Percentiles rank a stretch among this genome's conserved stretches.
phyloP scores from a whole-genome alignment of 148 eudicot species.

The Amaranthus cruentus region DNA sequence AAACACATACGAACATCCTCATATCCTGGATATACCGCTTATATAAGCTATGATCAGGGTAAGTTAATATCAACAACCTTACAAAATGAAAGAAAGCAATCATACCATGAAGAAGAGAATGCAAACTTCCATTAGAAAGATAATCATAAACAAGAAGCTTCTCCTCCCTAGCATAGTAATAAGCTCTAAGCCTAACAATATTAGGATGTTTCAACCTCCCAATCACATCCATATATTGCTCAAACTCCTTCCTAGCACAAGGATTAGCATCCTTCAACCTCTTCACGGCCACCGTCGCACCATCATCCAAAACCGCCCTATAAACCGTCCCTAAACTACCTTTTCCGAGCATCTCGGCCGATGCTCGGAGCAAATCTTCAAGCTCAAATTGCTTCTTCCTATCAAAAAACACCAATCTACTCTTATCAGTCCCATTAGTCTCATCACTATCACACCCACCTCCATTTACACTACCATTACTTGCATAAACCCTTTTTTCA shows the following conservation, averaged over 20 bases:
- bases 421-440: constrained; percentile 49
- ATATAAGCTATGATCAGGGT: too few species aligned
- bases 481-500: constrained; percentile 53
- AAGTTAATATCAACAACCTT: not conserved
- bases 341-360: constrained; percentile 97
- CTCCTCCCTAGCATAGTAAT: constrained; percentile 82
- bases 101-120: constrained; percentile 88
- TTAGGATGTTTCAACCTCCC: constrained; percentile 81
- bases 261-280: constrained; percentile 91
- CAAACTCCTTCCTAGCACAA: constrained; percentile 89
- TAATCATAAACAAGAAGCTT: constrained; percentile 84
- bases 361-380: constrained; percentile 80
- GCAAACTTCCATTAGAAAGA: constrained; percentile 85
- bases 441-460: constrained; percentile 62
- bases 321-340: constrained; percentile 87
- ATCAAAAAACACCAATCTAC: constrained; percentile 72
- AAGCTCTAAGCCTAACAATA: constrained; percentile 73
- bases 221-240: constrained; percentile 87
- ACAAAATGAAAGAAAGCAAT: not conserved
- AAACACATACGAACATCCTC: too few species aligned
- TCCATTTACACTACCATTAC: constrained; percentile 28
- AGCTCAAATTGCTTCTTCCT: constrained; percentile 72
- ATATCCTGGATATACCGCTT: too few species aligned
- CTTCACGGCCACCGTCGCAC: constrained; percentile 78
- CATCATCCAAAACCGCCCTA: constrained; percentile 79